Conservation (phyloP, 371 early-diverging fungal genomes). For the Dentiscutata heterogama region DNA sequence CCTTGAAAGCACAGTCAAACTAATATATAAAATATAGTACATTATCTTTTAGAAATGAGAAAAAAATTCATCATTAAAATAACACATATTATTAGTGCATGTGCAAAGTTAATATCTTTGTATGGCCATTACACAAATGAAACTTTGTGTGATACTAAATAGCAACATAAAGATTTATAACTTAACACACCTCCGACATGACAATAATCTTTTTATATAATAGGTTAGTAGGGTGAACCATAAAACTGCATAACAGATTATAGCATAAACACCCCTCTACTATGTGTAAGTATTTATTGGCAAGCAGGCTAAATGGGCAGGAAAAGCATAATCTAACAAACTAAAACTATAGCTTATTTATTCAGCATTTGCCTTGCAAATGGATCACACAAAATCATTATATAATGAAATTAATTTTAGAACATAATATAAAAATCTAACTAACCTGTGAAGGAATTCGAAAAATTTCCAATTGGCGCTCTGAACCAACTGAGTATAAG, state of each 20-base stretch:
- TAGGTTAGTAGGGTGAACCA: not conserved
- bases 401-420: too few relatives aligned
- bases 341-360: too few relatives aligned
- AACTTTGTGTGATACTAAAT: not conserved
- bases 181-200: not conserved
- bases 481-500: too few relatives aligned
- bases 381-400: too few relatives aligned
- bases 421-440: too few relatives aligned
- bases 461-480: too few relatives aligned
- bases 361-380: too few relatives aligned
- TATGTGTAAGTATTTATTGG: conserved; percentile 20
- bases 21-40: not conserved
- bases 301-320: too few relatives aligned
- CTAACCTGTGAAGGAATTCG: too few relatives aligned
- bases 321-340: too few relatives aligned
- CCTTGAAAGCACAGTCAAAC: not conserved
- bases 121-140: conserved; percentile 11
- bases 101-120: conserved; percentile 37
- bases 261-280: conserved; percentile 37
- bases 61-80: conserved; percentile 27
- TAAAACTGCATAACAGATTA: conserved; percentile 33
- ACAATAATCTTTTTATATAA: conserved; percentile 19
- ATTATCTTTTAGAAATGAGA: not conserved
- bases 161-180: conserved; percentile 9
- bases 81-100: conserved; percentile 28